These are phyloP conservation scores for Clarireedia sp. DNA, from an alignment of 2,329 filamentous ascomycete genomes.

Conservation along the genomic window DNA sequence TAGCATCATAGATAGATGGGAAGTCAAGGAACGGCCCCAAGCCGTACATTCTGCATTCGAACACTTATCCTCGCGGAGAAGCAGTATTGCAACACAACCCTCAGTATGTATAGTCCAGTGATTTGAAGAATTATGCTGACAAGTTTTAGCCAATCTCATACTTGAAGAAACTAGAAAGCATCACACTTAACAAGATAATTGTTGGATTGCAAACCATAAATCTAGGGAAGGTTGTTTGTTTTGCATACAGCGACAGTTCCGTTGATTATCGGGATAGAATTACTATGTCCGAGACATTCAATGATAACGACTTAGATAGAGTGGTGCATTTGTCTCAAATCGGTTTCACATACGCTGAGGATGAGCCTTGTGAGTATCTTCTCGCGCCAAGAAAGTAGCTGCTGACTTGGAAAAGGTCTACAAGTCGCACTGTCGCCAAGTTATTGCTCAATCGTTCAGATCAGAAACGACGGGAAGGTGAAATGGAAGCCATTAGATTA, in stretches of 20 bases:
- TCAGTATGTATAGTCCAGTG: slow-evolving; percentile 19
- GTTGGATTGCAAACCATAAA: slow-evolving; percentile 61
- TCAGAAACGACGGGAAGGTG: slow-evolving; percentile 50
- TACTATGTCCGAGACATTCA: slow-evolving; percentile 61
- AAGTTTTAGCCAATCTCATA: slow-evolving; percentile 33
- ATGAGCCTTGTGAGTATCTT: slow-evolving; percentile 50
- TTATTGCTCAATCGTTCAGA: slow-evolving; percentile 48
- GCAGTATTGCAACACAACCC: slow-evolving; percentile 33
- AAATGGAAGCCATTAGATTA: slow-evolving; percentile 51
- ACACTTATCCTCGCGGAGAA: slow-evolving; percentile 60
- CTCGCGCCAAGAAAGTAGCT: not conserved
- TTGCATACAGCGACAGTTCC: slow-evolving; percentile 72
- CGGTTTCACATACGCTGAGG: slow-evolving; percentile 64
- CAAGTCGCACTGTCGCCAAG: slow-evolving; percentile 56
- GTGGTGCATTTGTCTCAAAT: slow-evolving; percentile 67
- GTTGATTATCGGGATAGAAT: slow-evolving; percentile 72
- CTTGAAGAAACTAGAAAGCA: slow-evolving; percentile 59
- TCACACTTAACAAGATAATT: slow-evolving; percentile 61
- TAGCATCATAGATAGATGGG: slow-evolving; percentile 78
- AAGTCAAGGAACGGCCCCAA: slow-evolving; percentile 57
- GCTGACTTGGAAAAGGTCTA: slow-evolving; percentile 35
- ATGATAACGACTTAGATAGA: slow-evolving; percentile 53
- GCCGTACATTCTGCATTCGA: slow-evolving; percentile 69
- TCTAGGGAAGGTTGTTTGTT: slow-evolving; percentile 61
- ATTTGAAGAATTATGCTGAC: slow-evolving; percentile 2